Evolutionary conservation across 164 flowering plant species (phyloP), one percentile per base, ranked within the genome.

Genomic region (Vitis amurensis): DNA sequence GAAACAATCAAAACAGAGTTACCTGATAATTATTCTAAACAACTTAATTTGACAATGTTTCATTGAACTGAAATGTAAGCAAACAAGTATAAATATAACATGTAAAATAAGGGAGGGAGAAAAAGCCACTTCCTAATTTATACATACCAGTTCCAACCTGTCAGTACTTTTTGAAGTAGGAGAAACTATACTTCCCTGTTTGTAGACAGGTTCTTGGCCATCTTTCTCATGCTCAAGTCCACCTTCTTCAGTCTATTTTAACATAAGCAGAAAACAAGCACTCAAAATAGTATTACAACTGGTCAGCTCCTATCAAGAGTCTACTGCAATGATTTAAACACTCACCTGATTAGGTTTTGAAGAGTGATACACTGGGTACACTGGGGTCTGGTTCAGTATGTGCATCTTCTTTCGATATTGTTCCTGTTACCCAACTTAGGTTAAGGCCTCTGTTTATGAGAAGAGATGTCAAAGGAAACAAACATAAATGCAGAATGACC

Each of bases 291-390:
- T n/a, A 15, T 17, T 10, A 15, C 17, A 50, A 4, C 9, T 44
- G 4, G 27, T 11, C 0, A 8, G 44, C 12, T 65, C 12, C 14
- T 8, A 64, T 31, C 3, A 51, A 10, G 30, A 44, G 58, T 37
- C 16, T 12, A 8, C 30, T 10, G 16, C 15, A 49, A 66, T 4
- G 19, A 23, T 17, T 62, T n/a, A 44, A 59, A 30, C 69, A 50
- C 17, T 29, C 12, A 83, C 88, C 82, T 72, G 73, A 67, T 61
- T 56, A 19, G 67, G 60, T 66, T 76, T 75, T 62, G 62, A 66
- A 48, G 71, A 73, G 49, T 73, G 68, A 60, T 17, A 31, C 58
- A 59, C 72, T 27, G 77, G 77, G 53, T 17, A 31, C 58, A 59
- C 72, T 27, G 77, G 77, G 53, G 71, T 70, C 69, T 67, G 77